These are phyloP conservation scores for Dictyostelium discoideum DNA, from an alignment of 78 protist genomes.

Conservation along the genomic window dicty_2.7 NC_007091.3:4045501-4046000, in stretches of 20 bases:
- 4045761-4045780: slow-evolving; percentile 26
- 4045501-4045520: slow-evolving; percentile 34
- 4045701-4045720: not conserved
- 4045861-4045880: slow-evolving; percentile 61
- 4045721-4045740: not conserved
- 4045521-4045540: slow-evolving; percentile 64
- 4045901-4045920: slow-evolving; percentile 57
- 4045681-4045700: not conserved
- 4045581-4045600: not conserved
- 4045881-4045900: slow-evolving; percentile 48
- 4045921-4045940: slow-evolving; percentile 23
- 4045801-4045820: slow-evolving; percentile 42
- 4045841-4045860: slow-evolving; percentile 31
- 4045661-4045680: slow-evolving; percentile 61
- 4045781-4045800: slow-evolving; percentile 37
- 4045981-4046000: slow-evolving; percentile 42
- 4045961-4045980: slow-evolving; percentile 54
- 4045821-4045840: slow-evolving; percentile 33
- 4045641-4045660: slow-evolving; percentile 16
- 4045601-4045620: not conserved
- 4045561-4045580: not conserved
- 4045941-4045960: slow-evolving; percentile 39
- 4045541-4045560: not conserved
- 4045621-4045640: slow-evolving; percentile 41
- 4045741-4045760: slow-evolving; percentile 1